A percentile compares a stretch with the other conserved stretches of the same genome.
Conservation (phyloP, 2,329 filamentous ascomycete genomes). For the Dactylellina cionopaga region DNA sequence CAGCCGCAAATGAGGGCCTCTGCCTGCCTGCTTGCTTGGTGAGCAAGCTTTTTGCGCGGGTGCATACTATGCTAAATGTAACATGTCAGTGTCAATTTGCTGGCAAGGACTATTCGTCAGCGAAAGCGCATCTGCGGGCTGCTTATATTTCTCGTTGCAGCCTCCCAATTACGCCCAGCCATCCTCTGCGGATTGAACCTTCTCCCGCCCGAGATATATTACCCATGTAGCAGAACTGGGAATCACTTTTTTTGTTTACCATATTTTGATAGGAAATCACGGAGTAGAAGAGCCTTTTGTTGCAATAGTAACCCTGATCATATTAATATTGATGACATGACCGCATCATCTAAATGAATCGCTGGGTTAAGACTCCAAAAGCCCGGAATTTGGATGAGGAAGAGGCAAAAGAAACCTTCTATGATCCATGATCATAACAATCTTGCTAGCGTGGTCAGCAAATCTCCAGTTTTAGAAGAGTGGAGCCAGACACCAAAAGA, state of each 20-base stretch:
- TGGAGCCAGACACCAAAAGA: constrained; percentile 1
- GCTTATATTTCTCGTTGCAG: too few relatives aligned
- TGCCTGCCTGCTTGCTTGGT: constrained; percentile 21
- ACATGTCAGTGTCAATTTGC: too few relatives aligned
- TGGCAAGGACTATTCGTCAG: constrained; percentile 17
- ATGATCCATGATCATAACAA: constrained; percentile 9
- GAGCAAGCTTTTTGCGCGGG: too few relatives aligned
- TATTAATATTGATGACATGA: constrained; percentile 26
- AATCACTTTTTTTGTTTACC: too few relatives aligned
- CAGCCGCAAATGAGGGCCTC: constrained; percentile 45
- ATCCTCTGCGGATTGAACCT: constrained; percentile 7
- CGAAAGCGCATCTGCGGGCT: constrained; percentile 22
- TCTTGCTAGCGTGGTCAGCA: constrained; percentile 36
- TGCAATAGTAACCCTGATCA: constrained; percentile 3
- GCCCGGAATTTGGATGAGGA: neutral
- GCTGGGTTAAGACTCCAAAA: neutral
- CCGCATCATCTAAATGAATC: too few relatives aligned
- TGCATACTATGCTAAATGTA: too few relatives aligned
- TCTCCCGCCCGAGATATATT: constrained; percentile 23
- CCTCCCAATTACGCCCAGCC: constrained; percentile 15
- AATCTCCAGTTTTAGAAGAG: constrained; percentile 19
- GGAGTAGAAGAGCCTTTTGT: too few relatives aligned
- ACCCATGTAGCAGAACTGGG: too few relatives aligned
- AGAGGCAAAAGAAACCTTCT: constrained; percentile 9
- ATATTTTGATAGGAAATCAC: too few relatives aligned